phyloP scores from a whole-genome alignment of 1,284 basidiomycete species.

The Cryptococcus sp. region DNA sequence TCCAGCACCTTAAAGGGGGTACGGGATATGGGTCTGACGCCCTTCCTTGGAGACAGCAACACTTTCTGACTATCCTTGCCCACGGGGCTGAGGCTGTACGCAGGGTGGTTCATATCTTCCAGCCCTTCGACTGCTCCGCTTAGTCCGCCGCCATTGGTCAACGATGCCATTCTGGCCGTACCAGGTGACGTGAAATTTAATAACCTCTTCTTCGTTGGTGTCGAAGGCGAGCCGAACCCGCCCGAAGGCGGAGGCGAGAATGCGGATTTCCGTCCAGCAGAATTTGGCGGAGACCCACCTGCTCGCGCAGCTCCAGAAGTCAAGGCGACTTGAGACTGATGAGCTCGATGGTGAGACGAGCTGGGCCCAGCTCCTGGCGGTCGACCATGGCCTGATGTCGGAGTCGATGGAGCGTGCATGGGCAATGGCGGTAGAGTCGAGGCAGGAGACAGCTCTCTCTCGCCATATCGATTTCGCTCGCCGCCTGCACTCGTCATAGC shows the following conservation, averaged over 20 bases:
- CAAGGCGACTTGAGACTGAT: slow-evolving; percentile 47
- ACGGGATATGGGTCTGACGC: slow-evolving; percentile 81
- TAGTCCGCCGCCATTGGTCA: slow-evolving; percentile 28
- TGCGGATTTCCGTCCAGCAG: slow-evolving; percentile 34
- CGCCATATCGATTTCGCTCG: slow-evolving; percentile 26
- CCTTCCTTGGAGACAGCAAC: slow-evolving; percentile 80
- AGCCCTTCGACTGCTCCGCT: slow-evolving; percentile 35
- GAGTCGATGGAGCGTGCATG: slow-evolving; percentile 48
- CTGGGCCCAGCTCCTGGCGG: slow-evolving; percentile 47
- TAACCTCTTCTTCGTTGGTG: slow-evolving; percentile 56
- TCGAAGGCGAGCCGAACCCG: slow-evolving; percentile 44
- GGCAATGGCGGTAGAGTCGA: slow-evolving; percentile 49
- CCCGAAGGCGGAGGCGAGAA: slow-evolving; percentile 43
- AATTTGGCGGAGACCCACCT: slow-evolving; percentile 31
- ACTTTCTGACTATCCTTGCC: slow-evolving; percentile 78
- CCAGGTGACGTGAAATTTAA: slow-evolving; percentile 57
- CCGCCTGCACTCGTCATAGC: slow-evolving; percentile 27
- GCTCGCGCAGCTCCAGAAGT: slow-evolving; percentile 28
- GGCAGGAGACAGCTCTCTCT: slow-evolving; percentile 44
- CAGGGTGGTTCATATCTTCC: slow-evolving; percentile 69
- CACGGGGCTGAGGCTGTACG: slow-evolving; percentile 88
- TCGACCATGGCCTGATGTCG: slow-evolving; percentile 42
- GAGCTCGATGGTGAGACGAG: slow-evolving; percentile 45
- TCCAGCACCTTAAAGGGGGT: slow-evolving; percentile 97
- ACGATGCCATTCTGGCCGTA: slow-evolving; percentile 34